Evolutionary conservation across 2,329 filamentous ascomycete species (phyloP).

Genomic region (Colletotrichum lupini): DNA sequence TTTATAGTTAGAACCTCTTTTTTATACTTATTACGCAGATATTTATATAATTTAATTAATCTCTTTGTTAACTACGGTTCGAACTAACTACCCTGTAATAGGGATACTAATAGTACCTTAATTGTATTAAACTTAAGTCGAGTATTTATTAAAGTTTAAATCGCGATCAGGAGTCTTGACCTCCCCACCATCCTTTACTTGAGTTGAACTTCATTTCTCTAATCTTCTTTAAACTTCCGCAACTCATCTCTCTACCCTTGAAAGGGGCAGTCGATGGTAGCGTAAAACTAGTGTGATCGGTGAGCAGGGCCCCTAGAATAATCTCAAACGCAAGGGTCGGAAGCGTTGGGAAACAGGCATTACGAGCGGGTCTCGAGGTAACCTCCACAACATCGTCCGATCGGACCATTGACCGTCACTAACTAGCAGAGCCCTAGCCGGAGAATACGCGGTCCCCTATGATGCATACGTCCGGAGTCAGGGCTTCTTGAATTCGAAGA

Average conservation of each 20-base stretch:
- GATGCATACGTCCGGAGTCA: neutral
- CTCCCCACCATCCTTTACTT: neutral
- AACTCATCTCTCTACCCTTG: neutral
- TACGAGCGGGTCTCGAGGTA: neutral
- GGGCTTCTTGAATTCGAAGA: neutral
- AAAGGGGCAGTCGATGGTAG: neutral
- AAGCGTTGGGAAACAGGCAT: neutral
- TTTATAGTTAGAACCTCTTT: too few species aligned
- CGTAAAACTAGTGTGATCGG: neutral
- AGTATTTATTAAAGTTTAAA: neutral
- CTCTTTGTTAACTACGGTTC: too few species aligned
- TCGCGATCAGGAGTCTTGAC: neutral
- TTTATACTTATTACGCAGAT: too few species aligned
- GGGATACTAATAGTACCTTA: too few species aligned
- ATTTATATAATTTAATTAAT: too few species aligned
- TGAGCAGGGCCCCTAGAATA: neutral
- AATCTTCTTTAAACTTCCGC: neutral
- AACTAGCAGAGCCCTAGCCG: neutral
- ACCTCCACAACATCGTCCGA: neutral
- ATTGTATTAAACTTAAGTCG: neutral
- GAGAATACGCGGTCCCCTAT: too few species aligned
- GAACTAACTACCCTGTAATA: too few species aligned
- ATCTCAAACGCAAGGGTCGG: neutral
- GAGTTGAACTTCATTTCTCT: slow-evolving; percentile 10
- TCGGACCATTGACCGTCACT: neutral